Percentiles rank a stretch among this genome's conserved stretches.
These are phyloP conservation scores for Heritiera littoralis DNA, from an alignment of 345 rosid species.

Conservation along the genomic window DNA sequence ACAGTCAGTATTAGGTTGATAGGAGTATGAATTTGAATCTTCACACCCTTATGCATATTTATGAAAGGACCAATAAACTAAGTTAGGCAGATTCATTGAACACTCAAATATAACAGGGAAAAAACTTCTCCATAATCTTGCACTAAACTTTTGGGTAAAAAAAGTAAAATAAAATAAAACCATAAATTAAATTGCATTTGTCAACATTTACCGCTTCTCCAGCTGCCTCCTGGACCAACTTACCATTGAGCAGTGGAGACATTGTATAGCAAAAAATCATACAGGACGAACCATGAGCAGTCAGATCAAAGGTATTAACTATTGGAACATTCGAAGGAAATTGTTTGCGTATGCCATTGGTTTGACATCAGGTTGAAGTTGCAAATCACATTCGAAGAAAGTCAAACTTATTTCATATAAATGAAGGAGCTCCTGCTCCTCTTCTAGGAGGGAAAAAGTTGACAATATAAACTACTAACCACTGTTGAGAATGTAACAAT, in stretches of 20 bases:
- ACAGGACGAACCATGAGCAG: neutral
- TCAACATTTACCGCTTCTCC: too few relatives aligned
- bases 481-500: conserved; percentile 91
- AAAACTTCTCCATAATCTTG: neutral
- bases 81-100: neutral
- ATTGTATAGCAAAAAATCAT: conserved; percentile 12
- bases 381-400: conserved; percentile 29
- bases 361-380: conserved; percentile 96
- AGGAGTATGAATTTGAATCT: neutral
- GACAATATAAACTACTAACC: conserved; percentile 50
- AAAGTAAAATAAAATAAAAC: too few relatives aligned
- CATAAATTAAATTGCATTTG: too few relatives aligned
- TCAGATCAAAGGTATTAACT: conserved; percentile 4
- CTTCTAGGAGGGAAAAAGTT: neutral
- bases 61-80: neutral
- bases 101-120: neutral
- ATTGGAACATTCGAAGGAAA: conserved; percentile 72
- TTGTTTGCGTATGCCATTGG: conserved; percentile 98
- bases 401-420: neutral
- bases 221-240: too few relatives aligned
- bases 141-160: too few relatives aligned
- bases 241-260: neutral
- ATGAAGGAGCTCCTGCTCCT: neutral
- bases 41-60: neutral
- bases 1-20: neutral